Evolutionary conservation across 2,329 filamentous ascomycete genomes (phyloP), one percentile per base, ranked within the genome.

Genomic region (Sphaerostilbella broomeana): DNA sequence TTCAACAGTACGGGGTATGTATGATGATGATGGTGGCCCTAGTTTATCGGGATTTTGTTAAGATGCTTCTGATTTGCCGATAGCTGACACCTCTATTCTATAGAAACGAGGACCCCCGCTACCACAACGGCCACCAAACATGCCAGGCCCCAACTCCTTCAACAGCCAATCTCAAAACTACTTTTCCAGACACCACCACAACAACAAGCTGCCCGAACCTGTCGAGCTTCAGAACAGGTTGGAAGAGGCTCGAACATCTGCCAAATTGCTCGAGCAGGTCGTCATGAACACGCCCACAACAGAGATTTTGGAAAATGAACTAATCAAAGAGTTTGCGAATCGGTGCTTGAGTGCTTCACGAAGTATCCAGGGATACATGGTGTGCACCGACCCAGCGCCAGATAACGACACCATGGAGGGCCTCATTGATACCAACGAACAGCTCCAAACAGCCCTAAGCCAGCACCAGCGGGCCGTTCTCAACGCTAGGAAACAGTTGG

Each of bases 401-500:
- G 92, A 97, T 60, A 90, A 95, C 54, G 84, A 95, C 50, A 97
- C 90, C 1, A 87, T 97, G 75, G 80, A 92, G 57, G 89, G 80
- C 11, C 68, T 98, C 46, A 95, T 98, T 54, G 88, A 95, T 61
- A 92, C 87, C 11, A 95, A 94, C 58, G 92, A 97, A 61, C 84
- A 90, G 57, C 70, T 98, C 20, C 85, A 86, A 45, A 77, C 85
- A 30, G 82, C 89, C 0, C 71, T 90, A 27, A 92, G 80, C 47
- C 81, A 87, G 56, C 86, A 95, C 60, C 86, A 94, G 61, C 79
- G 88, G 39, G 83, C 87, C 8, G 68, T 94, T 27, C 63, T 82
- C n/a, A 72, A 70, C 43, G 76, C 78, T 3, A 67, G 73, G 45
- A 81, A 80, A 54, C 65, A 71, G 25, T 59, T 74, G 4, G 72